phyloP scores from a whole-genome alignment of 306 rosid genomes.

The Quercus gilva region DNA sequence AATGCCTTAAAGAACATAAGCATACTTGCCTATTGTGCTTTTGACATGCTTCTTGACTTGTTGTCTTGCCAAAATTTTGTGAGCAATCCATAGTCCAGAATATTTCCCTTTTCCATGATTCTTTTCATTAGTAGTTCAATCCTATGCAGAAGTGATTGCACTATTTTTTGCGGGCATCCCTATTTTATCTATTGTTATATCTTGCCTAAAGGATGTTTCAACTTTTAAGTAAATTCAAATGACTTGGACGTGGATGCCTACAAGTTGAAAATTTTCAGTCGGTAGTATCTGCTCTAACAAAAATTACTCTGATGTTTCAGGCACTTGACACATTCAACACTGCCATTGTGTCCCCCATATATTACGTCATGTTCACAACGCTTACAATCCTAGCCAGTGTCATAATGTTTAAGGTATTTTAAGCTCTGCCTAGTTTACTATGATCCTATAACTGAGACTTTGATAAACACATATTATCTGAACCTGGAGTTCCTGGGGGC shows the following conservation, averaged over 20 bases:
- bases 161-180: background rate
- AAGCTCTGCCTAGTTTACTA: background rate
- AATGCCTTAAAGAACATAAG: background rate
- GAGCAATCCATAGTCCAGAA: background rate
- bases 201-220: conserved; percentile 13
- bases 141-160: background rate
- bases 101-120: background rate
- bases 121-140: background rate
- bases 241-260: background rate
- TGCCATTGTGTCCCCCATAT: conserved; percentile 81
- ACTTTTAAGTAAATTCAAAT: background rate
- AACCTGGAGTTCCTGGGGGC: background rate
- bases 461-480: background rate
- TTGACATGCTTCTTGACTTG: background rate
- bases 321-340: conserved; percentile 95
- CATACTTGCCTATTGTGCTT: background rate
- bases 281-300: conserved; percentile 17
- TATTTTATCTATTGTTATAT: background rate
- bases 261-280: background rate
- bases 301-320: conserved; percentile 40
- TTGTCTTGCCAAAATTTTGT: background rate
- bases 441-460: background rate
- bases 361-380: conserved; percentile 84
- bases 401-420: conserved; percentile 84
- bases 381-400: conserved; percentile 79